Evolutionary conservation across 345 rosid genomes (phyloP), one percentile per base, ranked within the genome.

Genomic region (Kernera saxatilis): DNA sequence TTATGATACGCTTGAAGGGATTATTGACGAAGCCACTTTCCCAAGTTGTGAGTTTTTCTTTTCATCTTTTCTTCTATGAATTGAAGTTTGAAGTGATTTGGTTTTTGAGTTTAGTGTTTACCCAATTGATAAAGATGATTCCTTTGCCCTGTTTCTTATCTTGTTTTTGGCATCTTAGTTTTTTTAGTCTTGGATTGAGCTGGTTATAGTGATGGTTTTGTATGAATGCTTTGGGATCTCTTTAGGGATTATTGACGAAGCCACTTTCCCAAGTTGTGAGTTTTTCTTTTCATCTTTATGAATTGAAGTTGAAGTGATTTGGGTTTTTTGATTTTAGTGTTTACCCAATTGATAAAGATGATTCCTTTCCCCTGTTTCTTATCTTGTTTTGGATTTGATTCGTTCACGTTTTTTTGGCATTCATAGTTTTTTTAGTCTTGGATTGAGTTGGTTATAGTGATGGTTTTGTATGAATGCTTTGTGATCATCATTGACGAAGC

Each of bases 1-100:
- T 27, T 91, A 91, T 78, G 90, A 91, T 70, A 86, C 97, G 0
- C 96, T 93, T 69, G 98, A 93, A 77, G 67, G 54, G 65, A 87
- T 93, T 60, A 85, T 93, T 57, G 53, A 85, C 3, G 68, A 83
- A 26, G 86, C 93, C 3, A 74, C 84, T 69, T 82, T 77, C 77
- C 88, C 99, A 57, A 81, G 62, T 60, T 89, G 99, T 94, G 80
- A 89, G 97, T 82, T 48, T 76, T 30, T 44, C 1, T 49, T 1
- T 17, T 12, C 14, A 3, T 22, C 4, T 61, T 3, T 17, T 64
- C 46, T 71, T 23, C 33, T 27, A 5, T 63, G 19, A 12, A 29
- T 17, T 59, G 3, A 2, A 37, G 4, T 37, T 43, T 40, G 21
- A 39, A 59, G 14, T 59, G 33, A 15, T 63, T 45, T 5, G 60